Evolutionary conservation across 2,329 filamentous ascomycete genomes (phyloP).

Genomic region (Pyricularia sp.): DNA sequence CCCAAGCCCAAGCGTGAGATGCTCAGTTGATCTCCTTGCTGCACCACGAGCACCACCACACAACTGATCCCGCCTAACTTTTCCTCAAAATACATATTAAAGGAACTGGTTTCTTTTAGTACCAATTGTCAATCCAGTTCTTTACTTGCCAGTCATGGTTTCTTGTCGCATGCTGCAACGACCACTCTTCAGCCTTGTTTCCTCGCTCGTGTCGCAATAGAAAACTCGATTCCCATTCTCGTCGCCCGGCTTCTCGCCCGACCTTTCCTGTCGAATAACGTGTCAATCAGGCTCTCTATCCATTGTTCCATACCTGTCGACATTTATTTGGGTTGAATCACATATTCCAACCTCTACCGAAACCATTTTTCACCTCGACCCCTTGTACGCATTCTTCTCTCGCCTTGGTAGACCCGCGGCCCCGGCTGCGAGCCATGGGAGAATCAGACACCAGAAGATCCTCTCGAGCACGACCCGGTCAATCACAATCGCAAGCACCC

Average conservation of each 20-base stretch:
- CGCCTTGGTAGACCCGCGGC: constrained; percentile 16
- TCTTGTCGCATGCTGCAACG: background rate
- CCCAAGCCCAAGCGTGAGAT: constrained; percentile 1
- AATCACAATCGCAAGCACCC: constrained; percentile 64
- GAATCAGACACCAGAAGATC: constrained; percentile 68
- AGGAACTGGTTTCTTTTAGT: background rate
- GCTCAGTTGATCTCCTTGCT: background rate
- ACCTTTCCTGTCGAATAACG: constrained; percentile 7
- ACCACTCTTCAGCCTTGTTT: background rate
- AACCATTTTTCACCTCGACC: background rate
- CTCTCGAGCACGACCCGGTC: constrained; percentile 72
- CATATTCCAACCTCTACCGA: background rate
- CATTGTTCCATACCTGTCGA: constrained; percentile 6
- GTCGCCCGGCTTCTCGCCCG: constrained; percentile 14
- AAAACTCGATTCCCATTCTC: background rate
- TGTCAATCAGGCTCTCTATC: background rate
- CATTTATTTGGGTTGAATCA: constrained; percentile 11
- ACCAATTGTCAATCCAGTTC: background rate
- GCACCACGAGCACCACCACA: background rate
- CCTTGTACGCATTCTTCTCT: constrained; percentile 14
- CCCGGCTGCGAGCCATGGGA: constrained; percentile 38
- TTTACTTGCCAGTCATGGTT: constrained; percentile 6
- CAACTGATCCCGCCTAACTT: background rate
- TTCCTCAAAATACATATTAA: background rate
- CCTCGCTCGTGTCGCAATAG: constrained; percentile 1